Percentiles rank a stretch among this genome's conserved stretches.
Conservation (phyloP, 78 protist genomes). For the Dictyostelium intermedium region DNA sequence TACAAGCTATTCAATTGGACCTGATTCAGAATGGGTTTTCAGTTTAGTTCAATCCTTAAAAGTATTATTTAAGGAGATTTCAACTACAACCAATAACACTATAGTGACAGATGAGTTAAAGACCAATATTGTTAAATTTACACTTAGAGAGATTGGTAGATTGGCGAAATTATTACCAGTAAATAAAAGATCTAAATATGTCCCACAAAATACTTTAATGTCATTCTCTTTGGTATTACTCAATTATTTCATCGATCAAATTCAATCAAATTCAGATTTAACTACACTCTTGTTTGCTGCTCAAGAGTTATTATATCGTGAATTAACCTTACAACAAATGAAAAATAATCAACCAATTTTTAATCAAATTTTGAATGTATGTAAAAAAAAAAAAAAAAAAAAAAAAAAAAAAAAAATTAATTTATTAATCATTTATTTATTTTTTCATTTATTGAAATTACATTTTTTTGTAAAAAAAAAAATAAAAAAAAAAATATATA, state of each 20-base stretch:
- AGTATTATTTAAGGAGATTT: neutral
- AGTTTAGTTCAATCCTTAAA: neutral
- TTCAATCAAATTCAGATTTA: neutral
- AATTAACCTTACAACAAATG: constrained; percentile 15
- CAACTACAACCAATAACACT: neutral
- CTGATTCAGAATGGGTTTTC: neutral
- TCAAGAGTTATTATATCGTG: neutral
- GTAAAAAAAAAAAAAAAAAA: neutral
- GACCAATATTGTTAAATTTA: neutral
- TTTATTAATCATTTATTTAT: too few species aligned
- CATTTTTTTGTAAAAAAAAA: neutral
- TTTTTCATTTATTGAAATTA: too few species aligned
- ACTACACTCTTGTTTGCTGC: neutral
- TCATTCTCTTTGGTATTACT: neutral
- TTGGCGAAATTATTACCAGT: neutral
- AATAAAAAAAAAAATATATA: neutral
- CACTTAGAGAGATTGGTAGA: neutral
- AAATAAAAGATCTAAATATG: neutral
- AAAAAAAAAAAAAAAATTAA: neutral
- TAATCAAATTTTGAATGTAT: neutral
- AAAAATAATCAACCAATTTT: neutral
- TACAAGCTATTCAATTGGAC: neutral
- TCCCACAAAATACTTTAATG: constrained; percentile 41
- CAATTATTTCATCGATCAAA: neutral
- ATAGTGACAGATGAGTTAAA: neutral